Evolutionary conservation across 805 yeast species (phyloP).

Genomic region (Danielozyma ontarioensis): DNA sequence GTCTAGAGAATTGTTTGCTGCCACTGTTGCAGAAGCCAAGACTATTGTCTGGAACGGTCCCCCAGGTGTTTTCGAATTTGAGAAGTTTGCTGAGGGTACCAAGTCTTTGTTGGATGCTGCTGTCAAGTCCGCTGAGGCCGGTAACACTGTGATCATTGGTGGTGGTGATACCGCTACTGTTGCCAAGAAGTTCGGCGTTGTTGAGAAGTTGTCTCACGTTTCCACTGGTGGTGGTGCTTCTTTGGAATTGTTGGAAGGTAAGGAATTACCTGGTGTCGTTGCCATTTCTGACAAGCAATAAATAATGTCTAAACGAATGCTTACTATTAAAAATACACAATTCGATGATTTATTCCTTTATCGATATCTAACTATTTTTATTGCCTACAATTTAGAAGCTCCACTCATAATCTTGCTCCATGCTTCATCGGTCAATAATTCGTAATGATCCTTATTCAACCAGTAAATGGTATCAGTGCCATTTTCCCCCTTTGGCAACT

Average conservation of each 20-base stretch:
- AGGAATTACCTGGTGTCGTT: constrained; percentile 95
- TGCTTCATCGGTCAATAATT: constrained; percentile 46
- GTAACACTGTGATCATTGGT: constrained; percentile 95
- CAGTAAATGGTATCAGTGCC: constrained; percentile 65
- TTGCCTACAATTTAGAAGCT: constrained; percentile 29
- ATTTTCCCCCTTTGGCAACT: constrained; percentile 59
- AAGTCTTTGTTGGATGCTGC: constrained; percentile 84
- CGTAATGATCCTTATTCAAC: constrained; percentile 56
- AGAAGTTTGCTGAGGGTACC: constrained; percentile 86
- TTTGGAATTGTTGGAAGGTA: constrained; percentile 96
- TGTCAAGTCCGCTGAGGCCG: constrained; percentile 78
- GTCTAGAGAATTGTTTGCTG: constrained; percentile 72
- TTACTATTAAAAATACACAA: too few species aligned
- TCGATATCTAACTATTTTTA: neutral
- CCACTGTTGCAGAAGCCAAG: constrained; percentile 86
- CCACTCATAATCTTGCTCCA: constrained; percentile 47
- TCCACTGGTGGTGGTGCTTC: constrained; percentile 99
- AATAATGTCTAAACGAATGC: too few species aligned
- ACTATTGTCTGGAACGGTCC: constrained; percentile 99
- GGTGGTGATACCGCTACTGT: constrained; percentile 99
- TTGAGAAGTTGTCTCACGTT: constrained; percentile 94
- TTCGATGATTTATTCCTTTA: neutral
- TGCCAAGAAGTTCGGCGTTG: constrained; percentile 96
- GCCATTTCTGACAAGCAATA: constrained; percentile 71
- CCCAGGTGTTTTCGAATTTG: constrained; percentile 99